phyloP scores from a whole-genome alignment of 176 grass and related monocot genomes.

The Avena atlantica region DNA sequence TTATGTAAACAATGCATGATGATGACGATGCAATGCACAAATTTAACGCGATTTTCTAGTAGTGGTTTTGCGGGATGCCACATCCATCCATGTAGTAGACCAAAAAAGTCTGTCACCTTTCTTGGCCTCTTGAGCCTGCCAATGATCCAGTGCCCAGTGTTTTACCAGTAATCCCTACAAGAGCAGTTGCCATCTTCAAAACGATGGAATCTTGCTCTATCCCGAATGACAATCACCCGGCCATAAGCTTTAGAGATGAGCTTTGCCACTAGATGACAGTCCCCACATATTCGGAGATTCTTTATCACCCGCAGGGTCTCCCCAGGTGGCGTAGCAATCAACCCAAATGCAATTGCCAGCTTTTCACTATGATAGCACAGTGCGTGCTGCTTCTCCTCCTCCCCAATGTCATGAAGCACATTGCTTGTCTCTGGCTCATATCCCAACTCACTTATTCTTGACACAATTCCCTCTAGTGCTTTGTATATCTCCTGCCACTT shows the following conservation, averaged over 20 bases:
- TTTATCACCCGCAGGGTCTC: slow-evolving; percentile 77
- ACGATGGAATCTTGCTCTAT: slow-evolving; percentile 78
- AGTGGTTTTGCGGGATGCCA: no score
- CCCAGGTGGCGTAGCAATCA: slow-evolving; percentile 65
- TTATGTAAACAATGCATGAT: no score
- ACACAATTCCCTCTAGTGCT: slow-evolving; percentile 61
- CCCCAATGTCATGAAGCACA: slow-evolving; percentile 80
- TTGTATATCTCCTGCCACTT: slow-evolving; percentile 71
- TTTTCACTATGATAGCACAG: slow-evolving; percentile 83
- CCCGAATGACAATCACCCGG: slow-evolving; percentile 72
- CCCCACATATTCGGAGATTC: slow-evolving; percentile 83
- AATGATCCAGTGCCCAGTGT: background rate
- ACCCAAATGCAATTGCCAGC: slow-evolving; percentile 79
- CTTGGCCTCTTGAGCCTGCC: background rate
- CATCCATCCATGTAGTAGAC: background rate
- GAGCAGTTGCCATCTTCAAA: slow-evolving; percentile 81
- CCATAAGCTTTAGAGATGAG: slow-evolving; percentile 81
- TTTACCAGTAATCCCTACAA: slow-evolving; percentile 88
- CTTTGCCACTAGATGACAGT: slow-evolving; percentile 83
- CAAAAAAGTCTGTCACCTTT: background rate
- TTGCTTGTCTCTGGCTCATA: slow-evolving; percentile 81
- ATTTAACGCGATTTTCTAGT: no score
- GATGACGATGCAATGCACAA: no score
- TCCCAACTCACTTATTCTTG: slow-evolving; percentile 68
- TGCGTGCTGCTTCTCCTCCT: slow-evolving; percentile 86